These are phyloP conservation scores for Colletotrichum trifolii DNA, from an alignment of 2,329 filamentous ascomycete species.

Conservation along the genomic window DNA sequence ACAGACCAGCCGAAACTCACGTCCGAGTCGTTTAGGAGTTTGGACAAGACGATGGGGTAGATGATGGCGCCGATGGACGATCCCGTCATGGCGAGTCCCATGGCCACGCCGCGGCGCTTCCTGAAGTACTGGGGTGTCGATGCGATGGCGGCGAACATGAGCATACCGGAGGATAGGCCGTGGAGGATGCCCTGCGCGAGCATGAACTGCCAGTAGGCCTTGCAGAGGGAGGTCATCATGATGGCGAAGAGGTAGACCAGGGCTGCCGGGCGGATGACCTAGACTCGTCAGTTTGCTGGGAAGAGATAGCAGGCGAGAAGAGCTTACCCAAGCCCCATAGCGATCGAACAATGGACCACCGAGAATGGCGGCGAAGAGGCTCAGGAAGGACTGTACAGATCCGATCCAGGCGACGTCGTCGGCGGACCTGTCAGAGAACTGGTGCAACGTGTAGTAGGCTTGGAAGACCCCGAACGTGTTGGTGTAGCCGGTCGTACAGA, in stretches of 20 bases:
- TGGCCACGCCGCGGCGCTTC: slow-evolving; percentile 56
- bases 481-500: slow-evolving; percentile 52
- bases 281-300: not conserved
- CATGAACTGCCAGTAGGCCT: slow-evolving; percentile 63
- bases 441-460: slow-evolving; percentile 54
- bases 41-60: slow-evolving; percentile 59
- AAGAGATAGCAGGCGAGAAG: not conserved
- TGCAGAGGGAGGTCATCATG: slow-evolving; percentile 57
- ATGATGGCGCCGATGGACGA: slow-evolving; percentile 64
- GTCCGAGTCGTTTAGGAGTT: slow-evolving; percentile 55
- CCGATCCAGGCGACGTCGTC: slow-evolving; percentile 57
- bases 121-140: slow-evolving; percentile 60
- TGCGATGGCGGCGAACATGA: slow-evolving; percentile 57
- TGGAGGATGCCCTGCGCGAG: slow-evolving; percentile 60
- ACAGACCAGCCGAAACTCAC: slow-evolving; percentile 65
- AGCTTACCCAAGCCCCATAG: slow-evolving; percentile 49
- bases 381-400: slow-evolving; percentile 49
- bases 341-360: slow-evolving; percentile 55
- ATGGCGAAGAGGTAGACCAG: slow-evolving; percentile 49
- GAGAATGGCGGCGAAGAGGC: slow-evolving; percentile 48
- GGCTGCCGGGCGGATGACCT: slow-evolving; percentile 30
- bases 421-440: slow-evolving; percentile 44
- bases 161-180: slow-evolving; percentile 53
- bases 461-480: slow-evolving; percentile 59
- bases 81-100: slow-evolving; percentile 58